Evolutionary conservation across 805 yeast species (phyloP), one percentile per base, ranked within the genome.

Genomic region (Huiozyma sinensis): DNA sequence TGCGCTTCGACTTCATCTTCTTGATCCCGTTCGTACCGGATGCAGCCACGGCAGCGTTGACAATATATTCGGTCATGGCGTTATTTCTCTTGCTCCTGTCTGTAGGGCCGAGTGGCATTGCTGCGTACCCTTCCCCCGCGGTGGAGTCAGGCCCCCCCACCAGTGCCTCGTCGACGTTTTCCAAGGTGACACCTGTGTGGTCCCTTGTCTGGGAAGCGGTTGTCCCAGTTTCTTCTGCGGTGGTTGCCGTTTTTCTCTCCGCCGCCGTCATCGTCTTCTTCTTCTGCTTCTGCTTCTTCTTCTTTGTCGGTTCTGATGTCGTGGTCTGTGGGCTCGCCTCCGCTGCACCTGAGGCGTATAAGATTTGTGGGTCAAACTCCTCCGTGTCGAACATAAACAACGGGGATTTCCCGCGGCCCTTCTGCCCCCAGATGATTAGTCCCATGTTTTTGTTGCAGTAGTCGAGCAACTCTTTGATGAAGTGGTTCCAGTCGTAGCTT

Each of bases 401-500:
- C 4, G 62, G 57, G 11, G 59, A 54, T 42, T 50, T 55, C 6
- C 58, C 60, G 36, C 66, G 60, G 27, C 64, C 72, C 52, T 67
- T 70, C 48, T 70, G 72, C 10, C 90, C 92, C 83, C 86, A 82
- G 7, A 83, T 71, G 29, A 83, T 66, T 44, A 77, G 70, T 3
- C 85, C 83, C 67, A 82, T 75, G 58, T 82, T 83, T 54, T 81
- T 83, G 41, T 81, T 71, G 24, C 84, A 81, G 55, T 84, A 89
- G 38, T 83, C 92, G 46, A 83, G 73, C 40, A 92, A 59, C 48
- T 84, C 92, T 52, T 79, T 81, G 50, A 90, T 69, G 57, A 89
- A 90, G 45, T 77, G 75, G 48, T 83, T 72, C 96, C 97, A 90
- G 52, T 81, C 89, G 62, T 87, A 90, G 49, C 77, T 81, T 50